These are phyloP conservation scores for Dujonia santamariae DNA, from an alignment of 1,139 yeast genomes.

Conservation along the genomic window DNA sequence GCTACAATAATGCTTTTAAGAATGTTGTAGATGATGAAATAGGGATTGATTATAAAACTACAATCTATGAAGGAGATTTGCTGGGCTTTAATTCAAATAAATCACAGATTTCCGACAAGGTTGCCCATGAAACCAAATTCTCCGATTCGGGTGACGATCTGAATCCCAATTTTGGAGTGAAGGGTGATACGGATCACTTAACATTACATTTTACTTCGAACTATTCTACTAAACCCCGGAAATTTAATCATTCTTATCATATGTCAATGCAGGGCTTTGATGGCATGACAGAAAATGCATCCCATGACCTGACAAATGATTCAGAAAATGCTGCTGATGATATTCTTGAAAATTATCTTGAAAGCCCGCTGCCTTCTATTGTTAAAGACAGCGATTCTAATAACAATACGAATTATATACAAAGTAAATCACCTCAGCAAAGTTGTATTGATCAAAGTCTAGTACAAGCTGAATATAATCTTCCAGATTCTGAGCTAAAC, in stretches of 20 bases:
- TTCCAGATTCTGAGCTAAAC: constrained; percentile 3
- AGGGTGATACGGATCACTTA: not conserved
- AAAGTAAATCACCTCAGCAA: not conserved
- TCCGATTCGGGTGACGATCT: too few relatives aligned
- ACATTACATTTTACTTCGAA: too few relatives aligned
- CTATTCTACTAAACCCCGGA: not conserved
- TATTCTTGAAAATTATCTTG: constrained; percentile 34
- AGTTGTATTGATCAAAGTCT: not conserved
- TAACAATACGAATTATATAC: constrained; percentile 1
- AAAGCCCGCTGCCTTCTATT: constrained; percentile 20
- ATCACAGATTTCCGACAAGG: too few relatives aligned
- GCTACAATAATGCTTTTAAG: too few relatives aligned
- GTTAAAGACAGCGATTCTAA: constrained; percentile 5
- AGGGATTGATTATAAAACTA: too few relatives aligned
- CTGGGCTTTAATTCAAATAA: too few relatives aligned
- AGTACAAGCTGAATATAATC: not conserved
- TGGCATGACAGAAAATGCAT: not conserved
- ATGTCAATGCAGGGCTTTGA: constrained; percentile 26
- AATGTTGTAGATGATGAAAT: too few relatives aligned
- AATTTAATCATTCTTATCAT: constrained; percentile 25
- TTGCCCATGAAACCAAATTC: too few relatives aligned
- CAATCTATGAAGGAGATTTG: too few relatives aligned
- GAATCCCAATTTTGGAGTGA: too few relatives aligned
- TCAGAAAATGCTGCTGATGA: constrained; percentile 21
- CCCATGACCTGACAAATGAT: constrained; percentile 9